These are phyloP conservation scores for Globisporangium ultimum DNA, from an alignment of 352 stramenopile genomes.

Conservation along the genomic window DNA sequence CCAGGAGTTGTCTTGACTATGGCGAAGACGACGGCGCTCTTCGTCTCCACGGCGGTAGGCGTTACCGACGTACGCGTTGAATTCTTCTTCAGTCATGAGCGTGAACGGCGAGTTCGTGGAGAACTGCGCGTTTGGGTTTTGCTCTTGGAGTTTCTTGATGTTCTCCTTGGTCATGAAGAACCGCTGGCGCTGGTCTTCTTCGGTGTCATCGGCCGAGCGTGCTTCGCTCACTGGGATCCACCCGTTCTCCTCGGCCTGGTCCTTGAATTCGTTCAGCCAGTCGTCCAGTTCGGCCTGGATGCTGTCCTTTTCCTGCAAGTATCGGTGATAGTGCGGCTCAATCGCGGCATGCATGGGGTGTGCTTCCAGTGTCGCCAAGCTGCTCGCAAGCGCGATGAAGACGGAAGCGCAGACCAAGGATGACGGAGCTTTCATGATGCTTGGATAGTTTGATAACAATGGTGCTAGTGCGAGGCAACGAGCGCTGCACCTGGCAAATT, in stretches of 20 bases:
- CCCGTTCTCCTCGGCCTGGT: conserved; percentile 14
- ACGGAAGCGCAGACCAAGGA: not conserved
- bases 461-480: not conserved
- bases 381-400: not conserved
- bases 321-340: conserved; percentile 23
- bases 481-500: not conserved
- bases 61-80: conserved; percentile 31
- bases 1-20: not conserved
- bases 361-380: conserved; percentile 4
- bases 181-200: conserved; percentile 37
- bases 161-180: conserved; percentile 48
- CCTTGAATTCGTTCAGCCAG: conserved; percentile 25
- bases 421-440: conserved; percentile 7
- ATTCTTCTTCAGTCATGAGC: conserved; percentile 52
- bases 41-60: conserved; percentile 15
- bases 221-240: conserved; percentile 18
- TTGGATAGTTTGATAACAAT: not conserved
- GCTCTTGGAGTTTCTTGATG: conserved; percentile 25
- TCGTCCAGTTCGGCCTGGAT: conserved; percentile 23
- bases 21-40: not conserved
- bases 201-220: conserved; percentile 13
- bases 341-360: conserved; percentile 25
- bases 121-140: conserved; percentile 47
- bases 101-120: conserved; percentile 52
- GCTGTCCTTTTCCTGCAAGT: conserved; percentile 24